Conservation (phyloP, 768 basidiomycete species). For the Leccinum boreale region DNA sequence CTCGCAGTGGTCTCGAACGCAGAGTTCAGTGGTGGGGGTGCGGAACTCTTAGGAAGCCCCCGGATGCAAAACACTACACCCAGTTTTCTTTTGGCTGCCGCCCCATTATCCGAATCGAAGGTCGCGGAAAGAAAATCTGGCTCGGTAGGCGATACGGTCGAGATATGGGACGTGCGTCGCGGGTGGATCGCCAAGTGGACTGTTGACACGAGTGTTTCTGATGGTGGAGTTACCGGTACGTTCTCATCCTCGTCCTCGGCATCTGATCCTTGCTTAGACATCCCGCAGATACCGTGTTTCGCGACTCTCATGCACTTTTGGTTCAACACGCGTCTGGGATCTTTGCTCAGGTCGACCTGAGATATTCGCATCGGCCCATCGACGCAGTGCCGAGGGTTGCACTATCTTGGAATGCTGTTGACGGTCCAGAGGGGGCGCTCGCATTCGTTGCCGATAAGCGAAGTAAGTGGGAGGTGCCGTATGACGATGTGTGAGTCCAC, state of each 20-base stretch:
- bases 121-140: conserved; percentile 13
- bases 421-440: conserved; percentile 47
- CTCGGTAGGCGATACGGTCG: conserved; percentile 54
- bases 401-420: conserved; percentile 55
- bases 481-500: conserved; percentile 70
- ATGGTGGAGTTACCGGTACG: conserved; percentile 75
- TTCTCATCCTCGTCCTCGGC: neutral
- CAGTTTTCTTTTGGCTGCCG: conserved; percentile 17
- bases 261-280: neutral
- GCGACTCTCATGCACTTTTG: conserved; percentile 70
- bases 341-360: conserved; percentile 76
- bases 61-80: conserved; percentile 24
- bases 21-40: conserved; percentile 41
- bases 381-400: conserved; percentile 65
- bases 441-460: conserved; percentile 62
- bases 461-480: conserved; percentile 62
- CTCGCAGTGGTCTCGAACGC: conserved; percentile 69
- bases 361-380: conserved; percentile 59
- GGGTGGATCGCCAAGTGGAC: conserved; percentile 83
- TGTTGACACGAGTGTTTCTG: conserved; percentile 57
- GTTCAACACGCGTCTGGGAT: conserved; percentile 71
- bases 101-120: conserved; percentile 12
- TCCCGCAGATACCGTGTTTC: conserved; percentile 60
- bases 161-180: conserved; percentile 85
- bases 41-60: conserved; percentile 25